Percentiles rank a stretch among this genome's conserved stretches.
Evolutionary conservation across 2,329 filamentous ascomycete genomes (phyloP).

Genomic region (Fusarium humuli): DNA sequence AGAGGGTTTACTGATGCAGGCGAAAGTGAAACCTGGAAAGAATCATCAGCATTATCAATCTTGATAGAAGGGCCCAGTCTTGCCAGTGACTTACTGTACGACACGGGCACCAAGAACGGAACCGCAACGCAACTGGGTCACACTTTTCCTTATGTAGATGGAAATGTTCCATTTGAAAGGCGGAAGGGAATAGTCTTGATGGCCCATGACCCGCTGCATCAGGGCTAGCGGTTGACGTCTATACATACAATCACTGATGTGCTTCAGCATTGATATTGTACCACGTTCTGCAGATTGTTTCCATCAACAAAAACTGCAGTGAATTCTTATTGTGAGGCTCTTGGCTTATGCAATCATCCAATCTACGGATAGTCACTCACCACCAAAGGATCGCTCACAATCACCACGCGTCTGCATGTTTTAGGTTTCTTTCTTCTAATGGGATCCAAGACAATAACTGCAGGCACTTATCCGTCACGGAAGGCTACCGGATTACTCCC

Average conservation of each 20-base stretch:
- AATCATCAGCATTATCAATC: slow-evolving; percentile 5
- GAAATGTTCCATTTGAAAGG: background rate
- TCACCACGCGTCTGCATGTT: background rate
- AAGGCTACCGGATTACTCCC: slow-evolving; percentile 15
- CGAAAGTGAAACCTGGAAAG: background rate
- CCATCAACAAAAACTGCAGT: background rate
- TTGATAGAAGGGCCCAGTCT: background rate
- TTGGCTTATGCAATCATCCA: slow-evolving; percentile 3
- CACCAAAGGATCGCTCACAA: background rate
- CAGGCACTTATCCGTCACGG: slow-evolving; percentile 33
- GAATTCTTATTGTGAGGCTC: background rate
- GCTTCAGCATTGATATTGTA: slow-evolving; percentile 1
- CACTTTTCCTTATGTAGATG: slow-evolving; percentile 15
- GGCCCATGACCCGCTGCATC: slow-evolving; percentile 24
- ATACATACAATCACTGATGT: slow-evolving; percentile 1
- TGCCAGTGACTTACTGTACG: background rate
- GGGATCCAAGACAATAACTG: slow-evolving; percentile 17
- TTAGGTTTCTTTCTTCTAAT: slow-evolving; percentile 9
- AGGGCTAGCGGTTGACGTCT: slow-evolving; percentile 3
- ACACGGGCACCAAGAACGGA: slow-evolving; percentile 18
- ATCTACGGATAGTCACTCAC: background rate
- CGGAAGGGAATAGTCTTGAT: slow-evolving; percentile 6
- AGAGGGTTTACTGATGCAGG: background rate
- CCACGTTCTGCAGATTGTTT: background rate
- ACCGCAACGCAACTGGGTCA: slow-evolving; percentile 7